Evolutionary conservation across 2,329 filamentous ascomycete genomes (phyloP), one percentile per base, ranked within the genome.

Genomic region (Ceratocystis harringtonii): DNA sequence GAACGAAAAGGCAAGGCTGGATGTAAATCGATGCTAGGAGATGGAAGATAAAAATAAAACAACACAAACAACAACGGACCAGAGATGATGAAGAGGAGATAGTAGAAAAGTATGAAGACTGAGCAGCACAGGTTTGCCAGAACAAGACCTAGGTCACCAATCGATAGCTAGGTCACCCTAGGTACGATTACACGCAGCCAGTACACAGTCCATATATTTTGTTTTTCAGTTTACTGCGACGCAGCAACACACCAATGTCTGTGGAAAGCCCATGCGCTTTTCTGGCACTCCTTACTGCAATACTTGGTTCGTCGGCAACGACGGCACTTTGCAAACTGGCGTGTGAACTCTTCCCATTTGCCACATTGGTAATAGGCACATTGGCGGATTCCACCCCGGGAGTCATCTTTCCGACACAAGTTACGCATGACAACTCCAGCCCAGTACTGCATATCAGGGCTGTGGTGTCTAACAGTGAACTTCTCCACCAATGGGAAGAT

Each of bases 231-330:
- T 75, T 74, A 82, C 76, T 81, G 79, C 43, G 81, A 78, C 62
- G 89, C 89, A 67, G 87, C 86, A 67, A 94, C 87, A 74, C 94
- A 99, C 94, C 94, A 99, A 77, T 97, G 95, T 68, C 94, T 86
- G 74, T 99, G 94, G 76, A 91, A 97, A 32, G 94, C 91, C 94
- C 94, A 99, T 8, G 94, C 95, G 71, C 90, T 95, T 80, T 97
- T 97, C 77, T 99, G 94, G 76, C 94, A 99, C 76, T 99, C 94
- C 77, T 99, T 99, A 82, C 92, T 96, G 85, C 94, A 99, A 78
- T 96, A 96, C 76, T 99, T 99, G 68, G 94, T 99, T 69, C 94
- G 86, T 70, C 94, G 86, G 78, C 94, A 99, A 69, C 94, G 87
- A 70, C 94, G 87, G 77, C 94, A 99, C 77, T 99, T 99, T 70